phyloP scores from a whole-genome alignment of 306 rosid genomes.

The Gastrolobium bilobum region DNA sequence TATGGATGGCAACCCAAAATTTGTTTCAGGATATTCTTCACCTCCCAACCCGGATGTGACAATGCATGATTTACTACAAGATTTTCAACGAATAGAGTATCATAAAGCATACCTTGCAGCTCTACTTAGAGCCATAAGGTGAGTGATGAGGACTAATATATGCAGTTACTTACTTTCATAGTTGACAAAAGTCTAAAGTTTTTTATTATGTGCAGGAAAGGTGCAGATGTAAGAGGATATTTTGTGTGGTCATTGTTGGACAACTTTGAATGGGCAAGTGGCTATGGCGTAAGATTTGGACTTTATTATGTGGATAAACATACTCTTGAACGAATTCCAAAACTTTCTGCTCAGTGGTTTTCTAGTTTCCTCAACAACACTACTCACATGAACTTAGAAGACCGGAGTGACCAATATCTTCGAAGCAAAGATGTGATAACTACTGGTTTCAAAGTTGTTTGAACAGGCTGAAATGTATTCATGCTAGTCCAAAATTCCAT shows the following conservation, averaged over 20 bases:
- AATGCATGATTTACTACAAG: conserved; percentile 54
- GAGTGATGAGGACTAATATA: conserved; percentile 8
- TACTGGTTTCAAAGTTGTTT: conserved; percentile 26
- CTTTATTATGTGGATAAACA: conserved; percentile 60
- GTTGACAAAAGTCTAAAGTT: neutral
- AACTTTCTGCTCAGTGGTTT: conserved; percentile 71
- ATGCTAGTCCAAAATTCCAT: neutral
- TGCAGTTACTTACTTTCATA: neutral
- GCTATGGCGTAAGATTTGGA: conserved; percentile 64
- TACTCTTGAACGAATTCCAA: conserved; percentile 64
- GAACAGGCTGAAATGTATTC: conserved; percentile 14
- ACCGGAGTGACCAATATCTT: conserved; percentile 4
- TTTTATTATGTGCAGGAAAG: conserved; percentile 54
- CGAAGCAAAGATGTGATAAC: conserved; percentile 18
- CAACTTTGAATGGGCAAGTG: conserved; percentile 69
- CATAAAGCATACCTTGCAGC: conserved; percentile 69
- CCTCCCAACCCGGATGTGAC: conserved; percentile 9
- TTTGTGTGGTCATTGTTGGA: conserved; percentile 74
- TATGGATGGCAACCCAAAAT: conserved; percentile 2
- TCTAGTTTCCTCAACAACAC: conserved; percentile 57
- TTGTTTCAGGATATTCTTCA: conserved; percentile 58
- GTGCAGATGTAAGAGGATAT: conserved; percentile 82
- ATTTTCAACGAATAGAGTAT: conserved; percentile 58
- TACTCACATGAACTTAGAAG: conserved; percentile 9
- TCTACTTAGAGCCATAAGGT: conserved; percentile 68